Evolutionary conservation across 2,329 filamentous ascomycete genomes (phyloP), one percentile per base, ranked within the genome.

Genomic region (Sclerotinia minor): DNA sequence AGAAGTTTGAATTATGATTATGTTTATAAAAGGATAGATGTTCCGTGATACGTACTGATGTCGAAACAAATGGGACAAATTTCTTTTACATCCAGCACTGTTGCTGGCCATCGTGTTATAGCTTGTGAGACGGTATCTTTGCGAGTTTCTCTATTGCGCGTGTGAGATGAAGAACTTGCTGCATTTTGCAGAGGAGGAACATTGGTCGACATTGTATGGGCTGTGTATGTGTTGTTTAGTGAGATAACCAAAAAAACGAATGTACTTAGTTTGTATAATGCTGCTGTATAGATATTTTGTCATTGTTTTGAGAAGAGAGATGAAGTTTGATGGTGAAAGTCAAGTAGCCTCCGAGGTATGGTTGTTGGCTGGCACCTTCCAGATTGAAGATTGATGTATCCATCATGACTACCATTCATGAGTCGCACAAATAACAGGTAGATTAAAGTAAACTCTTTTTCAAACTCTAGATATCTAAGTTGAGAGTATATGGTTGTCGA

Each of bases 301-400:
- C 80, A 79, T 67, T 44, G 6, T 26, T 52, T 19, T n/a, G 44
- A 59, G 32, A 3, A 24, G 11, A n/a, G 11, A 5, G 9, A 50
- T 6, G 13, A 15, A 26, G 17, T 5, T 24, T 15, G 32, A 49
- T 4, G n/a, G 6, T 19, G 21, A 8, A 38, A 4, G 19, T 19
- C 2, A 15, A 21, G 11, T 19, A 6, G 24, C 15, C 6, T 13
- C 5, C 11, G 21, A 17, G 24, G 45, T 0, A 7, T 26, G 21
- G n/a, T 21, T 7, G 7, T 35, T 35, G 13, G 54, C 32, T 35
- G 13, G 54, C 32, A 19, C 44, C 21, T 61, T 61, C 58, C 58
- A 5, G 15, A 32, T 35, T 49, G 21, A 49, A 24, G 13, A 11
- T 35, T 3, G 21, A 35, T 49, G 29, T 4, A 60, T 61, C 29